A percentile compares a stretch with the other conserved stretches of the same genome.
Conservation (phyloP, 805 yeast species). For the Barnettozyma vustinii region DNA sequence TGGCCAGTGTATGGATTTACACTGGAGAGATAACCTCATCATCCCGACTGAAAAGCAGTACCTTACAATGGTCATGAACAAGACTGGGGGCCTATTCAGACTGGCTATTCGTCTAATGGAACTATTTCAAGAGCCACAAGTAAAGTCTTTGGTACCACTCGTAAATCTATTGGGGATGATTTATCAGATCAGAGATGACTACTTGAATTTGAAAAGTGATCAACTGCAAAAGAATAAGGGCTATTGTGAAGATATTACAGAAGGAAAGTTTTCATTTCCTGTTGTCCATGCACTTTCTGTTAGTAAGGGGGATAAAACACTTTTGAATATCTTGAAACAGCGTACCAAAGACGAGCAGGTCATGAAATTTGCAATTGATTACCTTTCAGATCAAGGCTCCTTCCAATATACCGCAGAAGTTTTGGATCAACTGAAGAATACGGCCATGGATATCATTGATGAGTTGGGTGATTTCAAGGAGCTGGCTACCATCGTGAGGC, state of each 20-base stretch:
- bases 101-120: constrained; percentile 65
- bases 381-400: constrained; percentile 32
- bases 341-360: constrained; percentile 44
- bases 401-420: constrained; percentile 17
- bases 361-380: constrained; percentile 46
- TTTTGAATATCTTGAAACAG: constrained; percentile 46
- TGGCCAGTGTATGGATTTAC: constrained; percentile 87
- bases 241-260: constrained; percentile 78
- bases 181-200: constrained; percentile 85
- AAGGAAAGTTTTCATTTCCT: constrained; percentile 87
- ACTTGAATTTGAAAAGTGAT: constrained; percentile 56
- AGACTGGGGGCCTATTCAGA: constrained; percentile 86
- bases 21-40: constrained; percentile 69
- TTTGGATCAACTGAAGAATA: constrained; percentile 8
- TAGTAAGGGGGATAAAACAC: constrained; percentile 32
- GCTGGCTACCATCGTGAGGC: background rate
- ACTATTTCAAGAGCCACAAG: constrained; percentile 14
- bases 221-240: constrained; percentile 61
- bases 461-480: background rate
- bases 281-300: constrained; percentile 58
- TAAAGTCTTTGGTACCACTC: constrained; percentile 42
- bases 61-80: constrained; percentile 75
- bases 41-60: constrained; percentile 65
- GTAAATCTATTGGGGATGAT: constrained; percentile 76
- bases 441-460: constrained; percentile 5